phyloP scores from a whole-genome alignment of 1,284 basidiomycete genomes.

The Rhizopogon parksii region DNA sequence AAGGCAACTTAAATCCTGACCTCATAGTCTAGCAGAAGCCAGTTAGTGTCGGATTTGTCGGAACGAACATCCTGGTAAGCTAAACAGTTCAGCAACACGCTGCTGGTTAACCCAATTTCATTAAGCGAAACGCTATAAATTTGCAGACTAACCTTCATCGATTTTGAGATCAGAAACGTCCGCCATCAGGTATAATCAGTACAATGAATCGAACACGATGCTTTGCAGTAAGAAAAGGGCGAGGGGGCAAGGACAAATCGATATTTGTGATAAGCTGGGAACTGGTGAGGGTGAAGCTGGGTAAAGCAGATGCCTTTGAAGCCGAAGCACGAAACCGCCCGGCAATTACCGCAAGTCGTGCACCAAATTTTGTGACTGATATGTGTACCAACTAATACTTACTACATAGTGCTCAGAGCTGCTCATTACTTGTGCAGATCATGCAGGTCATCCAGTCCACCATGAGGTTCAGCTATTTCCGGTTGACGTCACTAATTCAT shows the following conservation, averaged over 20 bases:
- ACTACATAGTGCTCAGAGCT: no score
- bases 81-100: conserved; percentile 27
- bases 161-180: conserved; percentile 77
- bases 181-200: conserved; percentile 50
- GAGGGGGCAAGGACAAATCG: background rate
- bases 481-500: background rate
- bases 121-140: conserved; percentile 4
- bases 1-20: conserved; percentile 32
- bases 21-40: conserved; percentile 84
- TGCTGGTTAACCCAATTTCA: conserved; percentile 14
- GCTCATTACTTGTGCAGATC: background rate
- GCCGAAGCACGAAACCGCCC: background rate
- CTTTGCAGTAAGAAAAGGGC: background rate
- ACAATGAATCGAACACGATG: background rate
- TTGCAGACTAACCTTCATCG: conserved; percentile 54
- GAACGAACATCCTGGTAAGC: conserved; percentile 82
- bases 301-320: background rate
- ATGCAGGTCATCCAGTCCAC: background rate
- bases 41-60: conserved; percentile 78
- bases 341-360: background rate
- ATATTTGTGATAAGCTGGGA: background rate
- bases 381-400: no score
- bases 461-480: background rate
- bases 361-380: background rate
- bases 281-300: background rate